Evolutionary conservation across 192 early-diverging fungal genomes (phyloP).

Genomic region (Coemansia sp.): DNA sequence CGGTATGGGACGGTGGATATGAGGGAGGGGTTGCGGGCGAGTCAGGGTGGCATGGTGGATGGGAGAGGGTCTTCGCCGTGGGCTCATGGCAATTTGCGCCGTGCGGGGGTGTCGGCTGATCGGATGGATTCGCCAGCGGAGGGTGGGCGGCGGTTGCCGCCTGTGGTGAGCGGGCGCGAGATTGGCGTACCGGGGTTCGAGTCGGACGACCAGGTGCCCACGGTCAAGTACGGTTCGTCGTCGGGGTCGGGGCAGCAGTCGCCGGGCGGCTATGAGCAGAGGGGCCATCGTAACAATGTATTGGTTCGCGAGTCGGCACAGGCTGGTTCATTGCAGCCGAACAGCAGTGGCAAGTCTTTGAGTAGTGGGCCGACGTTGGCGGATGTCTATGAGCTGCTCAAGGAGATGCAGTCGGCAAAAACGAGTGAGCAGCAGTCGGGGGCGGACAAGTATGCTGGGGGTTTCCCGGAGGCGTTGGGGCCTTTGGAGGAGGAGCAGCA

Average conservation of each 20-base stretch:
- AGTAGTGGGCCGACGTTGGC: conserved; percentile 18
- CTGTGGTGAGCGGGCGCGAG: conserved; percentile 2
- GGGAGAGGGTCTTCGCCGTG: not conserved
- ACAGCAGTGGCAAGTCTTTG: not conserved
- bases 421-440: not conserved
- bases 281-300: no score
- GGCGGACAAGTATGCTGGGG: not conserved
- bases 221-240: conserved; percentile 17
- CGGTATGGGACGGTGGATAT: conserved; percentile 22
- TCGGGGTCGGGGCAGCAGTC: not conserved
- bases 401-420: conserved; percentile 10
- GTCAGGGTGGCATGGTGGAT: not conserved
- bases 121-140: conserved; percentile 2
- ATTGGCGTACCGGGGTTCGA: not conserved
- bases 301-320: no score
- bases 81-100: no score
- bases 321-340: not conserved
- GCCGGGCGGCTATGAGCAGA: no score
- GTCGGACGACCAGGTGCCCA: conserved; percentile 10
- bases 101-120: conserved; percentile 7
- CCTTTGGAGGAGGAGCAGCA: no score
- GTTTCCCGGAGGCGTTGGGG: no score
- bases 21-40: not conserved
- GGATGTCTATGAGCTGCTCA: conserved; percentile 40
- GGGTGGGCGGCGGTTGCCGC: not conserved